Evolutionary conservation across 768 basidiomycete species (phyloP).

Genomic region (Suillus plorans): DNA sequence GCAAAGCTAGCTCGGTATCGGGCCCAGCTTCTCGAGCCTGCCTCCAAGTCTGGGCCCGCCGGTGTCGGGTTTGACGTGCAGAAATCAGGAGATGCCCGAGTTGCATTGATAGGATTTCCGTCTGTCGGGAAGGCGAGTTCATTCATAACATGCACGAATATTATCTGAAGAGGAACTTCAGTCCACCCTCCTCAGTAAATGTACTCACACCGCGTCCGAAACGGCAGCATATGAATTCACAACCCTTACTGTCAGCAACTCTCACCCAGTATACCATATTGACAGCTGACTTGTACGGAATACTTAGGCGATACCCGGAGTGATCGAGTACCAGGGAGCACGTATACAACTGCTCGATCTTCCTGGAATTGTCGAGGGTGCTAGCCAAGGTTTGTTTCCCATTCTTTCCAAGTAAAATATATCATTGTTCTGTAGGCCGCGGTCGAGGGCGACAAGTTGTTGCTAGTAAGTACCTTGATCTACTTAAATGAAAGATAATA

Average conservation of each 20-base stretch:
- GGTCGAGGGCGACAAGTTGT: slow-evolving; percentile 97
- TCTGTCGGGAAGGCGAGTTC: slow-evolving; percentile 80
- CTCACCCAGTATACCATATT: not conserved
- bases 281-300: slow-evolving; percentile 1
- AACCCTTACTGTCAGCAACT: slow-evolving; percentile 67
- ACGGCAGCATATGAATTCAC: slow-evolving; percentile 96
- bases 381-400: slow-evolving; percentile 59
- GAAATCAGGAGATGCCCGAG: slow-evolving; percentile 84
- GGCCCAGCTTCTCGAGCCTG: slow-evolving; percentile 90
- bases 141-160: not conserved
- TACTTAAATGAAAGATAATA: slow-evolving; percentile 11
- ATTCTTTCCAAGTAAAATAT: not conserved
- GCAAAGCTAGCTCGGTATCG: slow-evolving; percentile 94
- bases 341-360: slow-evolving; percentile 93
- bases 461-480: slow-evolving; percentile 52
- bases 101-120: slow-evolving; percentile 93
- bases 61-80: slow-evolving; percentile 90
- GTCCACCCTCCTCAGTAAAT: slow-evolving; percentile 90
- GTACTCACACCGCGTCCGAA: slow-evolving; percentile 87
- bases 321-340: slow-evolving; percentile 92
- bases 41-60: slow-evolving; percentile 75
- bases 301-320: slow-evolving; percentile 88
- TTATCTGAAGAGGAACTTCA: slow-evolving; percentile 32
- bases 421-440: slow-evolving; percentile 38
- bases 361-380: slow-evolving; percentile 94